Evolutionary conservation across 1,284 basidiomycete genomes (phyloP), one percentile per base, ranked within the genome.

Genomic region (Ustilago bromivora): DNA sequence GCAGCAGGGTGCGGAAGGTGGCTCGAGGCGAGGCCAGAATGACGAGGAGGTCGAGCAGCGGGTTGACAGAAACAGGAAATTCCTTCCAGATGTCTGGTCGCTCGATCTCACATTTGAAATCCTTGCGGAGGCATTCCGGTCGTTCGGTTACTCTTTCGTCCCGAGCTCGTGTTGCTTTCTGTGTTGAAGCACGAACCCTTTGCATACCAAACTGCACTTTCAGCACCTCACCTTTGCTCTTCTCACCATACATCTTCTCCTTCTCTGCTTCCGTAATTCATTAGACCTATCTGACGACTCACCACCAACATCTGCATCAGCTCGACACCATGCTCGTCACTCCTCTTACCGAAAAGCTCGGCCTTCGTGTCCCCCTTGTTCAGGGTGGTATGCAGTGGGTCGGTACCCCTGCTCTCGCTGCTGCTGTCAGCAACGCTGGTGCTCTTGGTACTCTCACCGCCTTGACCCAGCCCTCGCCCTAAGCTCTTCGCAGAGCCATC

Each of bases 361-460:
- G 87, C 32, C 86, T 88, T 15, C 76, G 78, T 46, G 78, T 80
- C 8, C 82, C 83, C 38, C 71, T 86, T 41, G 83, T 86, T 1
- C 85, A 86, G 60, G 82, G 84, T 34, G 79, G 80, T 35, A 83
- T 82, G 78, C 82, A 80, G 43, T 94, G 92, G 93, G 92, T 95
- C 55, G 93, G 93, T 40, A 84, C 91, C 6, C 93, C 94, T 1
- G 83, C 85, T 60, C 89, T 96, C 13, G 92, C 89, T 43, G 91
- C 93, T 13, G 94, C 94, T 0, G 92, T 96, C 4, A 94, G 92
- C 19, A 91, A 94, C 67, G 94, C 93, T 0, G 95, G 95, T 7
- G 95, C 92, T 28, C 89, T 96, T 28, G 94, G 94, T 87, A 90
- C 97, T 70, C 88, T 97, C 61, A 97, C 95, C 2, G 95, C 94